phyloP scores from a whole-genome alignment of 1,284 basidiomycete species.

The Cutaneotrichosporon dermatis region DNA sequence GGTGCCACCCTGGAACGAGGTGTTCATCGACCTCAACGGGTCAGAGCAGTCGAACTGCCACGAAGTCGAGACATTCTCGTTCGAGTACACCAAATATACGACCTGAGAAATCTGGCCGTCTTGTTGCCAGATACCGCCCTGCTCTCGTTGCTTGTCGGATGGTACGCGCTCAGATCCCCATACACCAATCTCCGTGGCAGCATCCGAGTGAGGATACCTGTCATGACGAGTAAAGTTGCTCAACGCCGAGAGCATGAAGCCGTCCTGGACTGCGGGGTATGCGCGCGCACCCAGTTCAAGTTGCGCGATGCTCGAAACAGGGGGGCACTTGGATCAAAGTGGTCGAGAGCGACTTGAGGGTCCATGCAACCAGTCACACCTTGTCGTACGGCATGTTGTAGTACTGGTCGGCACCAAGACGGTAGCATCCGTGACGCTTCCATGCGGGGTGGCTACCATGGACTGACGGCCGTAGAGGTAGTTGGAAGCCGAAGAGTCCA shows the following conservation, averaged over 20 bases:
- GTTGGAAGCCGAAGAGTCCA: slow-evolving; percentile 75
- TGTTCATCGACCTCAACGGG: slow-evolving; percentile 61
- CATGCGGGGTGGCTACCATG: slow-evolving; percentile 79
- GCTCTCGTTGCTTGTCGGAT: slow-evolving; percentile 52
- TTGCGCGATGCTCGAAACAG: slow-evolving; percentile 67
- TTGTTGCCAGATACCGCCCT: slow-evolving; percentile 37
- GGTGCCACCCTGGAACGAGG: slow-evolving; percentile 63
- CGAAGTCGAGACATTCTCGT: slow-evolving; percentile 67
- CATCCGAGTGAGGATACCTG: slow-evolving; percentile 77
- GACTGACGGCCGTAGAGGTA: slow-evolving; percentile 83
- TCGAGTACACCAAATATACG: slow-evolving; percentile 77
- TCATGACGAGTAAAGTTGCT: slow-evolving; percentile 78
- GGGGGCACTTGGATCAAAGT: slow-evolving; percentile 84
- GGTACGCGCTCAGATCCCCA: slow-evolving; percentile 72
- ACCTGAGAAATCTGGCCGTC: slow-evolving; percentile 56
- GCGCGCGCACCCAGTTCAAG: slow-evolving; percentile 63
- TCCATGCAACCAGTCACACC: slow-evolving; percentile 73
- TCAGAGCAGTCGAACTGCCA: slow-evolving; percentile 61
- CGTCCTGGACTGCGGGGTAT: slow-evolving; percentile 75
- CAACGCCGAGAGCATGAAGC: slow-evolving; percentile 68
- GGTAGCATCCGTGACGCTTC: slow-evolving; percentile 87
- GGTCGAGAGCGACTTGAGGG: slow-evolving; percentile 82
- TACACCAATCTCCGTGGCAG: slow-evolving; percentile 74
- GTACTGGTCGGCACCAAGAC: slow-evolving; percentile 79
- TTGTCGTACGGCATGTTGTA: slow-evolving; percentile 81